Base-by-base conservation (phyloP, 352 stramenopile genomes). In the Pythium grandisporangium region DNA sequence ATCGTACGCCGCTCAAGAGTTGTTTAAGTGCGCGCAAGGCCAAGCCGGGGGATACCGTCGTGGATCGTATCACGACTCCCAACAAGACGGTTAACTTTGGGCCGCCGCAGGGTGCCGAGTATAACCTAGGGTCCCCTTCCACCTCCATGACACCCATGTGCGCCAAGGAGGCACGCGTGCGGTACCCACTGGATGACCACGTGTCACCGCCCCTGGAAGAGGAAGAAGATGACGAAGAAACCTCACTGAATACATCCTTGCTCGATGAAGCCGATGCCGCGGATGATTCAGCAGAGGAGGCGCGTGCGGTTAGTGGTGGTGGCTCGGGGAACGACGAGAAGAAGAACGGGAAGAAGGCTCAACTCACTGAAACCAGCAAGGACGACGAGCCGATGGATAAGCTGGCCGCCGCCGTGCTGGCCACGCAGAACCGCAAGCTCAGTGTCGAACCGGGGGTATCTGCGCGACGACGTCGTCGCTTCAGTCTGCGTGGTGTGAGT, bases 121-220 rank as follows among this genome's bases (percentile, higher is more conserved):
- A 91, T 56, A 83, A 87, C 21, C 49, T 72, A 26, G 76, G 73
- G 2, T 88, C 75, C 1, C 80, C 80, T 12, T 87, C 77, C 7
- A 91, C 74, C n/a, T 89, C 77, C 2, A 91, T 93, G 77, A 93
- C 80, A 4, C 80, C 77, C 0, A 85, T 93, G 76, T 55, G 49
- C 6, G 64, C 69, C 8, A 68, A 68, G 36, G 66, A 79, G 22
- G 73, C 78, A 11, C 62, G 52, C 16, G 60, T 53, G 11, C 73
- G 85, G 53, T 93, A 84, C 46, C 77, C 78, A 0, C 53, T 85
- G 22, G 66, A 87, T 6, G 63, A 63, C 14, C 53, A 46, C 6
- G 52, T 30, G 5, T 38, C 53, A 23, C 23, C 35, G 5, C 60
- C 51, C 8, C 42, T 48, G 4, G 45, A 65, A 10, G 27, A 35